These are phyloP conservation scores for Xerocomellus amylosporus DNA, from an alignment of 768 basidiomycete genomes.

Conservation along the genomic window DNA sequence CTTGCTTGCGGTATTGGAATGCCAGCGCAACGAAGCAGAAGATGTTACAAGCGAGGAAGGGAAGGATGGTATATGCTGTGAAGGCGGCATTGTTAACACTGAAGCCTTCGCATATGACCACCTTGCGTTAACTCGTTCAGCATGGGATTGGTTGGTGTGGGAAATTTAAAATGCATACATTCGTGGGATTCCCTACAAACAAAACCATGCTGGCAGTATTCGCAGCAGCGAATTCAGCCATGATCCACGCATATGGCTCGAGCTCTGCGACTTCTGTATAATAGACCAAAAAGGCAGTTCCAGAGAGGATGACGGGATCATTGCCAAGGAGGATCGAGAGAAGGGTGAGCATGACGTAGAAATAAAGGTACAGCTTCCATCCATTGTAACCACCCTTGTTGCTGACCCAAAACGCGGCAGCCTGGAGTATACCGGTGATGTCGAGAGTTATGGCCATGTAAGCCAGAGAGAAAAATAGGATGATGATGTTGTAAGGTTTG, in stretches of 20 bases:
- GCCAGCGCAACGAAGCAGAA: slow-evolving; percentile 59
- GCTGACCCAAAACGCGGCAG: slow-evolving; percentile 86
- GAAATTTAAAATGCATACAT: slow-evolving; percentile 43
- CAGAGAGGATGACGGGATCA: slow-evolving; percentile 89
- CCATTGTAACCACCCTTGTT: slow-evolving; percentile 73
- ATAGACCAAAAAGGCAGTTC: slow-evolving; percentile 87
- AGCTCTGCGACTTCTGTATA: slow-evolving; percentile 62
- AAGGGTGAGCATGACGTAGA: slow-evolving; percentile 79
- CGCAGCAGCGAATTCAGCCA: slow-evolving; percentile 75
- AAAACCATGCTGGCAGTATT: slow-evolving; percentile 73
- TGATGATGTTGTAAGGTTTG: slow-evolving; percentile 89
- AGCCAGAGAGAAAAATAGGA: slow-evolving; percentile 86
- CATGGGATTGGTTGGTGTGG: not conserved
- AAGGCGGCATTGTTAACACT: slow-evolving; percentile 71
- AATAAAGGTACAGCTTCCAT: slow-evolving; percentile 66
- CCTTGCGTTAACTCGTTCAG: slow-evolving; percentile 8
- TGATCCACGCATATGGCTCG: slow-evolving; percentile 64
- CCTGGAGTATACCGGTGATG: slow-evolving; percentile 80
- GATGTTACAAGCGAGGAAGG: slow-evolving; percentile 67
- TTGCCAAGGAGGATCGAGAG: slow-evolving; percentile 82
- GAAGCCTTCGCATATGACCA: slow-evolving; percentile 89
- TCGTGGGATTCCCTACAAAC: slow-evolving; percentile 91
- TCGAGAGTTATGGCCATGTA: slow-evolving; percentile 93
- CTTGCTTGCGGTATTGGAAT: slow-evolving; percentile 55
- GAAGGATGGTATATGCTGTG: slow-evolving; percentile 80